These are phyloP conservation scores for Aspergillus ruber DNA, from an alignment of 2,329 filamentous ascomycete species.

Conservation along the genomic window DNA sequence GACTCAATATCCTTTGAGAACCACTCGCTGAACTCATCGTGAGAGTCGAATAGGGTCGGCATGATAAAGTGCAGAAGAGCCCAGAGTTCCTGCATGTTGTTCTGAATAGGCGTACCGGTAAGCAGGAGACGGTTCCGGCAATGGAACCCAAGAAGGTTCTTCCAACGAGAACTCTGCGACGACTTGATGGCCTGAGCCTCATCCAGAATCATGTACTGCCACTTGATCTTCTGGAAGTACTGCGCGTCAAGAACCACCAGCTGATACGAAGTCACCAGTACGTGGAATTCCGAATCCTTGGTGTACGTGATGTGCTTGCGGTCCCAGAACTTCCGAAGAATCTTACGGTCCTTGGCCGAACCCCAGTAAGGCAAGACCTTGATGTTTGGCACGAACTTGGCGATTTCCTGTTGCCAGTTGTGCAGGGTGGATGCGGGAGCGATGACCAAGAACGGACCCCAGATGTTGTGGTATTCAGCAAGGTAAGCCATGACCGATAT, in stretches of 20 bases:
- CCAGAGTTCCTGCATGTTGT: slow-evolving; percentile 99
- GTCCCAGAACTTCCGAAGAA: slow-evolving; percentile 98
- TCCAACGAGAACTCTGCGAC: slow-evolving; percentile 93
- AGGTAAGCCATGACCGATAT: slow-evolving; percentile 99
- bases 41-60: slow-evolving; percentile 83
- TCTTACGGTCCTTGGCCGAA: slow-evolving; percentile 85
- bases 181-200: slow-evolving; percentile 99
- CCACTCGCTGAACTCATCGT: slow-evolving; percentile 49
- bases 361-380: slow-evolving; percentile 98
- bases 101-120: slow-evolving; percentile 96
- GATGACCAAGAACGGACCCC: slow-evolving; percentile 95
- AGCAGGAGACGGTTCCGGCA: slow-evolving; percentile 90
- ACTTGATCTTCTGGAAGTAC: slow-evolving; percentile 98
- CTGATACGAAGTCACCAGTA: slow-evolving; percentile 94
- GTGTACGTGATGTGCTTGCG: slow-evolving; percentile 94
- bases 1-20: slow-evolving; percentile 71
- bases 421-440: slow-evolving; percentile 92
- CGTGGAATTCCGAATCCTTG: slow-evolving; percentile 89
- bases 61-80: slow-evolving; percentile 98
- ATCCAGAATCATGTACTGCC: slow-evolving; percentile 99
- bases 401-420: slow-evolving; percentile 99
- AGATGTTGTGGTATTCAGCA: slow-evolving; percentile 94
- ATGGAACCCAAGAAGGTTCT: slow-evolving; percentile 86
- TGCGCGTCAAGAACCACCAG: slow-evolving; percentile 91
- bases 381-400: slow-evolving; percentile 86